A percentile compares a stretch with the other conserved stretches of the same genome.
These are phyloP conservation scores for Raffaelea arxii DNA, from an alignment of 2,329 filamentous ascomycete genomes.

Conservation along the genomic window DNA sequence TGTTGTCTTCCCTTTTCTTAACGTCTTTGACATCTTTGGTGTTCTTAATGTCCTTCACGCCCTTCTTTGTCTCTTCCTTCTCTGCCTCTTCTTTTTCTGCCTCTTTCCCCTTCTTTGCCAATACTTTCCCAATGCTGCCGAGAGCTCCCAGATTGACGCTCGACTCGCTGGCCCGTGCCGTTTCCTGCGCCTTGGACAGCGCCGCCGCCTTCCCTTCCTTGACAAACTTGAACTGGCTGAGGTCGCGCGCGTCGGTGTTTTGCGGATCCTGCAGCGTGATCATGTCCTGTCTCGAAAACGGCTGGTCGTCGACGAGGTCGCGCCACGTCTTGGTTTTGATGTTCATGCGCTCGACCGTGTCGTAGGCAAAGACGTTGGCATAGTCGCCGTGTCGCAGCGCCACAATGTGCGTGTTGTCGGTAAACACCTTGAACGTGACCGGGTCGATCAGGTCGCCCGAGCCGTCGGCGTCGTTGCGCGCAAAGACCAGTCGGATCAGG, in stretches of 20 bases:
- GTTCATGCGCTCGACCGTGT: constrained; percentile 90
- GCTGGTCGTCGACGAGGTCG: constrained; percentile 77
- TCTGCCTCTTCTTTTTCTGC: constrained; percentile 28
- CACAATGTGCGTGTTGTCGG: constrained; percentile 95
- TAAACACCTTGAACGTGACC: constrained; percentile 95
- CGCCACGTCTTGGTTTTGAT: constrained; percentile 95
- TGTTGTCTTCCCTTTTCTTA: constrained; percentile 58
- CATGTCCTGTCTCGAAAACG: constrained; percentile 83
- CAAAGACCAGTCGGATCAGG: constrained; percentile 82
- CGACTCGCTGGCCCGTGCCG: constrained; percentile 31
- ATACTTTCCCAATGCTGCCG: constrained; percentile 72
- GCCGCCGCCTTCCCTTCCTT: constrained; percentile 67
- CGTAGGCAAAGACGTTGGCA: constrained; percentile 93
- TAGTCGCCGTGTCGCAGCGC: constrained; percentile 70
- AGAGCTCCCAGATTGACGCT: constrained; percentile 70
- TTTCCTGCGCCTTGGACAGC: constrained; percentile 54
- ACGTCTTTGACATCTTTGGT: not conserved
- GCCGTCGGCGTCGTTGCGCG: constrained; percentile 73
- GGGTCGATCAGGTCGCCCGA: constrained; percentile 84
- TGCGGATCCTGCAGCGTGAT: constrained; percentile 95
- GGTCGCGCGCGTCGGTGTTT: constrained; percentile 70
- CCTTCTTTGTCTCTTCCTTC: not conserved
- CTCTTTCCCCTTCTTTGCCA: constrained; percentile 84
- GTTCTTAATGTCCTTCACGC: constrained; percentile 16
- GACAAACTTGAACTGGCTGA: constrained; percentile 82